Conservation (phyloP, 2,329 filamentous ascomycete genomes). For the Ophiostoma ulmi region DNA sequence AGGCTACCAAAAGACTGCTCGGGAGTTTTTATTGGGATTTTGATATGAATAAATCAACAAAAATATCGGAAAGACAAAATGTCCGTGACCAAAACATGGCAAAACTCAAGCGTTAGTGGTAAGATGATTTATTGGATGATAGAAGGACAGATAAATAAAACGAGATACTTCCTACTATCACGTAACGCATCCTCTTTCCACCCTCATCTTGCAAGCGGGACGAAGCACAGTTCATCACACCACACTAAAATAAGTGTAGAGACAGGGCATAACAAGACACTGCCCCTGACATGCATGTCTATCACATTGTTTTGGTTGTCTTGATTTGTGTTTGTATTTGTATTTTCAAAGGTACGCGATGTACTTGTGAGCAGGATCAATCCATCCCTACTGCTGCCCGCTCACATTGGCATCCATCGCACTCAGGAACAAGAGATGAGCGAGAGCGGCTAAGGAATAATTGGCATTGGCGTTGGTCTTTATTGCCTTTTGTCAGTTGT, state of each 20-base stretch:
- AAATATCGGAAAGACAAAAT: background rate
- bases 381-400: background rate
- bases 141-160: background rate
- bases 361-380: background rate
- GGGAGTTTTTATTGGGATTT: background rate
- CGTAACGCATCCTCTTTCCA: background rate
- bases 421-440: background rate
- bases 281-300: background rate
- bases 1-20: background rate
- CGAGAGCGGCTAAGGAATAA: background rate
- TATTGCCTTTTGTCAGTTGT: background rate
- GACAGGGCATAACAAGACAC: background rate
- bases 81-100: background rate
- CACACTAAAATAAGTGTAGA: background rate
- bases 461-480: background rate
- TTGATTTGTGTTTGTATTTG: background rate
- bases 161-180: background rate
- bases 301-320: background rate
- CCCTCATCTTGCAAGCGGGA: background rate
- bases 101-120: background rate
- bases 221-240: conserved; percentile 1
- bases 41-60: background rate
- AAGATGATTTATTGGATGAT: background rate
- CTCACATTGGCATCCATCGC: background rate
- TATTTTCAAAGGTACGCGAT: background rate